Evolutionary conservation across 2,329 filamentous ascomycete genomes (phyloP).

Genomic region (Phaeosphaeriaceae sp.): DNA sequence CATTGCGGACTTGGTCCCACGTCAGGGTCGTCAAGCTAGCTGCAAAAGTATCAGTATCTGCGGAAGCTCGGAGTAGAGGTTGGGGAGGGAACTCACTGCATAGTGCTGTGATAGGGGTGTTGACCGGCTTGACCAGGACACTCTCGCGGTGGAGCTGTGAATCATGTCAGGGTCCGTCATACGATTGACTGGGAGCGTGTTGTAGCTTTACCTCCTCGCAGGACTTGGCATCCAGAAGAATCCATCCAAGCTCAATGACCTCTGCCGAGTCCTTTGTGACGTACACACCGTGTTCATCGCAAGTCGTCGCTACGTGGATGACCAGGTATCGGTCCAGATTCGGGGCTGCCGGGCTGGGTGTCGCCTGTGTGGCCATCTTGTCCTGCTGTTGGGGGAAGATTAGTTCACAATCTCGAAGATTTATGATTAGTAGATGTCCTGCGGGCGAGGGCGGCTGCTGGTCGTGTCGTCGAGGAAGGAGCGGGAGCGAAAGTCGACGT

Average conservation of each 20-base stretch:
- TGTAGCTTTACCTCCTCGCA: slow-evolving; percentile 77
- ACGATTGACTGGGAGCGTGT: slow-evolving; percentile 15
- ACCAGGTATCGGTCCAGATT: slow-evolving; percentile 93
- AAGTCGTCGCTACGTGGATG: slow-evolving; percentile 98
- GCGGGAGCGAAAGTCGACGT: neutral
- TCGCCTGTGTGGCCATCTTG: slow-evolving; percentile 37
- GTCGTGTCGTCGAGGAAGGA: slow-evolving; percentile 3
- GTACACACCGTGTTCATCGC: slow-evolving; percentile 98
- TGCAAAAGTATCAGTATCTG: slow-evolving; percentile 53
- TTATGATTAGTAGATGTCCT: neutral
- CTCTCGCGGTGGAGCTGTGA: slow-evolving; percentile 89
- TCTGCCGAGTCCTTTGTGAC: slow-evolving; percentile 99
- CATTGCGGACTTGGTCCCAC: slow-evolving; percentile 98
- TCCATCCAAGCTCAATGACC: slow-evolving; percentile 99
- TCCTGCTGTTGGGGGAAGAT: neutral
- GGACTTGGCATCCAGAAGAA: slow-evolving; percentile 87
- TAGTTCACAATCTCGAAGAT: neutral
- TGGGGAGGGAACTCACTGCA: slow-evolving; percentile 76
- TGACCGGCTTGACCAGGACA: slow-evolving; percentile 96
- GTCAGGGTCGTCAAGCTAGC: slow-evolving; percentile 96
- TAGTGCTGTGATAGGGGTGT: slow-evolving; percentile 96
- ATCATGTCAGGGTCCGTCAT: neutral
- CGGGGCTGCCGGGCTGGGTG: slow-evolving; percentile 40
- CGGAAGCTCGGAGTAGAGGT: slow-evolving; percentile 14
- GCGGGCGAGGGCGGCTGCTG: neutral